Conservation (phyloP, 345 rosid genomes). For the Fremontodendron californicum region DNA sequence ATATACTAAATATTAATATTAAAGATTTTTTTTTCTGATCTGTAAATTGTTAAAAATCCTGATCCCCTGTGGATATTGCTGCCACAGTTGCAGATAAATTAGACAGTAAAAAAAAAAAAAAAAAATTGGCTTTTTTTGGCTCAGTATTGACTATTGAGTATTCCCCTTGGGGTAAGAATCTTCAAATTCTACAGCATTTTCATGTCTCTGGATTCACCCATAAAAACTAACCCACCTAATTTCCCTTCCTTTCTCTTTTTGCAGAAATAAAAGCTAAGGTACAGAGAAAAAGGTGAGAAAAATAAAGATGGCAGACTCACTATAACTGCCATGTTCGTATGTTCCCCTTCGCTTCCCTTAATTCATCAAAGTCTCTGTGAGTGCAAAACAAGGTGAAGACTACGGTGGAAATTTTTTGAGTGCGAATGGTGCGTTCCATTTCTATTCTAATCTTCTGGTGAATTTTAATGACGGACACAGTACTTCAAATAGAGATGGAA, state of each 20-base stretch:
- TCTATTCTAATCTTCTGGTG: no score
- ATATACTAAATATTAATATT: no score
- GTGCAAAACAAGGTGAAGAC: neutral
- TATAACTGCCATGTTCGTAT: conserved; percentile 9
- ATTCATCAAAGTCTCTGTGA: neutral
- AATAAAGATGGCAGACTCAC: neutral
- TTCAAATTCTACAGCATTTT: neutral
- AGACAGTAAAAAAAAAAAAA: neutral
- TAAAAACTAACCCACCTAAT: conserved; percentile 12
- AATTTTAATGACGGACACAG: no score
- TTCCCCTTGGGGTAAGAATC: neutral
- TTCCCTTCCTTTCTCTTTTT: neutral
- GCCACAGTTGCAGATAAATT: neutral
- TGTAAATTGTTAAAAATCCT: neutral
- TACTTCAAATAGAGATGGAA: no score
- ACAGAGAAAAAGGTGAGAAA: conserved; percentile 11
- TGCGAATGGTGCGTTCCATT: no score
- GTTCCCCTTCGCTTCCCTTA: neutral
- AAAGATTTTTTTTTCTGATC: neutral
- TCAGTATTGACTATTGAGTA: no score
- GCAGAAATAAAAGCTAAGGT: conserved; percentile 12
- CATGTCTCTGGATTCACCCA: neutral
- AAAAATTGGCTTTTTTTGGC: neutral
- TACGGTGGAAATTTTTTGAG: no score
- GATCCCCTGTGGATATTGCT: neutral